phyloP scores from a whole-genome alignment of 768 basidiomycete species.

The Podaxis sp. region DNA sequence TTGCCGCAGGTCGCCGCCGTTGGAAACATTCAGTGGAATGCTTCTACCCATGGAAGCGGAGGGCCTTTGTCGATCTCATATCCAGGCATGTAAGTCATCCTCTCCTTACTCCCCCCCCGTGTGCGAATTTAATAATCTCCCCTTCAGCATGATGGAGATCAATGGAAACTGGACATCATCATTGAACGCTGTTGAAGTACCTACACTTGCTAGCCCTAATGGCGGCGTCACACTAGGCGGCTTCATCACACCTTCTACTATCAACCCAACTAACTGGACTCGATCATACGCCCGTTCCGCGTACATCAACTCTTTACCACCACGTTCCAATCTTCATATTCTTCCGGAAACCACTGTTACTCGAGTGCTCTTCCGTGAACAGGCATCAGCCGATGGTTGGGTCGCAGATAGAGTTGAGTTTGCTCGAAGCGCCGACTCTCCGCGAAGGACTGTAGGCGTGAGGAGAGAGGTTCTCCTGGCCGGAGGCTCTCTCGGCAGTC shows the following conservation, averaged over 20 bases:
- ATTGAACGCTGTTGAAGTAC: conserved; percentile 44
- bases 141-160: conserved; percentile 42
- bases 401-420: conserved; percentile 41
- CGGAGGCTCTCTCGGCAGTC: conserved; percentile 49
- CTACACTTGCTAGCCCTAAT: conserved; percentile 39
- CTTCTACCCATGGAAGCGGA: conserved; percentile 44
- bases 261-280: conserved; percentile 65
- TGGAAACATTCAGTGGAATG: conserved; percentile 43
- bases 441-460: conserved; percentile 47
- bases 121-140: neutral
- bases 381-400: conserved; percentile 36
- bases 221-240: conserved; percentile 49
- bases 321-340: conserved; percentile 57
- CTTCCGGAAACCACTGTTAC: conserved; percentile 57
- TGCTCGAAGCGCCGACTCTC: conserved; percentile 32
- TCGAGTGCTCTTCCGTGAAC: conserved; percentile 43
- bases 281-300: conserved; percentile 65
- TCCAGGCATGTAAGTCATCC: conserved; percentile 44
- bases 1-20: conserved; percentile 32
- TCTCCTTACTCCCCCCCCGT: neutral
- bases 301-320: conserved; percentile 62
- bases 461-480: conserved; percentile 50
- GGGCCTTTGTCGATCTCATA: conserved; percentile 46
- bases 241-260: conserved; percentile 55
- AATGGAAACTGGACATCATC: conserved; percentile 59